Percentiles rank a stretch among this genome's conserved stretches.
Conservation (phyloP, 2,329 filamentous ascomycete species). For the Lithohypha guttulata region DNA sequence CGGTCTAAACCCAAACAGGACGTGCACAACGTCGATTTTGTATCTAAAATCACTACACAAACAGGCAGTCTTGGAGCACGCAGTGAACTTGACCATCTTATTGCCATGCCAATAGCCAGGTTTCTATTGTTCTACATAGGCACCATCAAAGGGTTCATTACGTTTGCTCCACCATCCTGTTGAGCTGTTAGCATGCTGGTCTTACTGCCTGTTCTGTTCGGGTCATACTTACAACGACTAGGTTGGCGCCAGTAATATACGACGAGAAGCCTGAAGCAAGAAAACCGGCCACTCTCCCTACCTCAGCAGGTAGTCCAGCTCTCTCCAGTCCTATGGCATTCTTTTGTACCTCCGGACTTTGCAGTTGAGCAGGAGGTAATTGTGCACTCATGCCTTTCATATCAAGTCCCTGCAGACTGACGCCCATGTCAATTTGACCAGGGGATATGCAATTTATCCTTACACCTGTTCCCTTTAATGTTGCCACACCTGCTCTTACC, state of each 20-base stretch:
- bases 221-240: too few species aligned
- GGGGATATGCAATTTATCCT: slow-evolving; percentile 25
- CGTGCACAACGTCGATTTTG: too few species aligned
- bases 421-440: slow-evolving; percentile 22
- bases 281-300: slow-evolving; percentile 51
- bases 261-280: slow-evolving; percentile 52
- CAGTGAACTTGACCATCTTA: too few species aligned
- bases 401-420: slow-evolving; percentile 31
- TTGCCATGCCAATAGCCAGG: too few species aligned
- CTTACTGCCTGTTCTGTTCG: too few species aligned
- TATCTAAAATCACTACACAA: too few species aligned
- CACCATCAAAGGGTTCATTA: slow-evolving; percentile 34
- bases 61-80: too few species aligned
- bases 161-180: slow-evolving; percentile 47
- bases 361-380: slow-evolving; percentile 45
- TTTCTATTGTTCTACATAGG: too few species aligned
- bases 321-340: slow-evolving; percentile 48
- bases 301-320: slow-evolving; percentile 46
- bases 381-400: slow-evolving; percentile 40
- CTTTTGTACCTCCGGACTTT: slow-evolving; percentile 41
- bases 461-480: slow-evolving; percentile 23
- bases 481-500: slow-evolving; percentile 31
- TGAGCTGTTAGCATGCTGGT: too few species aligned
- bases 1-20: too few species aligned
- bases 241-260: slow-evolving; percentile 52